Evolutionary conservation across 2,329 filamentous ascomycete genomes (phyloP), one percentile per base, ranked within the genome.

Genomic region (Aspergillus ibericus): DNA sequence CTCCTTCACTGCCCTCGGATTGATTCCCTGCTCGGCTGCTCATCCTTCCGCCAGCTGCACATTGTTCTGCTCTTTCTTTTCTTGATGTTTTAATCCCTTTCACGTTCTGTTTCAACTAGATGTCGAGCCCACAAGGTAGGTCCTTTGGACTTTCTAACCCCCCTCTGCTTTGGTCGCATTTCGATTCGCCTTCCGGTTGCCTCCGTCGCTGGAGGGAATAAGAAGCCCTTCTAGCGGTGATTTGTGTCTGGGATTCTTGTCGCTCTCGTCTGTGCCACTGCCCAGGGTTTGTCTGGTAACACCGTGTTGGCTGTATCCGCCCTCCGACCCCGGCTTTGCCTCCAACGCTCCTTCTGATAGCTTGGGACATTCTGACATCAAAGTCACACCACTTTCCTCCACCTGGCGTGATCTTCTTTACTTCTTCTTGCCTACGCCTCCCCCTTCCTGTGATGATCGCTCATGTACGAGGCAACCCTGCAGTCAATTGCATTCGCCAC

Each of bases 281-380:
- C 34, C 48, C 29, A 25, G 35, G 50, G 32, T 53, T 42, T 53
- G 52, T 61, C 56, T 55, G 61, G 66, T 70, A 62, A 65, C 61
- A 70, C 67, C 55, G 56, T 49, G 55, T 36, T 50, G 50, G 55
- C 59, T 56, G 48, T 46, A 56, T 56, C 50, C 61, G 61, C 65
- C 48, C 62, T 53, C 56, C 53, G 55, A 59, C 59, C 56, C 46
- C 55, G 62, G 63, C 49, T 58, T 57, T 65, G 61, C 55, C 59
- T 68, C 64, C 67, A 65, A 63, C 63, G 57, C 61, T 60, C 60
- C 62, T 68, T 60, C 64, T 63, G 55, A 53, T 51, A 55, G 47
- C 34, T 12, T 36, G 42, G 22, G 13, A 48, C 36, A 27, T 38
- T 35, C 47, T 60, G 47, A 44, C 48, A 22, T 46, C 25, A 32